These are phyloP conservation scores for Platanus orientalis DNA, from an alignment of 164 flowering plant species.

Conservation along the genomic window DNA sequence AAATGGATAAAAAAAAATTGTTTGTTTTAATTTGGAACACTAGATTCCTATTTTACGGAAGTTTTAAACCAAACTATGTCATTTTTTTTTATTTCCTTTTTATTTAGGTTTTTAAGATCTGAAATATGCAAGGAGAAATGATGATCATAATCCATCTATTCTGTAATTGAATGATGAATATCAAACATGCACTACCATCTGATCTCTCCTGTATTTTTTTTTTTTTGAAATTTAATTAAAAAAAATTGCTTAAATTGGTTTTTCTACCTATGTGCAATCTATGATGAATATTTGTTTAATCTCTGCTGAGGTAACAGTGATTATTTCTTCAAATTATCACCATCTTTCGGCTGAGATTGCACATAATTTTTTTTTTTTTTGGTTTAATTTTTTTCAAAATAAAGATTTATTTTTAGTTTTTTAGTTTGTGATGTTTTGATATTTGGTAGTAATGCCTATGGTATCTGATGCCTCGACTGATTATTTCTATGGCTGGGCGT, in stretches of 20 bases:
- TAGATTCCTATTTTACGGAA: too few species aligned
- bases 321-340: conserved; percentile 21
- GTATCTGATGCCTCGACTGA: conserved; percentile 18
- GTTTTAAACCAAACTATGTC: not conserved
- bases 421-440: too few species aligned
- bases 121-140: conserved; percentile 17
- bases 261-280: conserved; percentile 16
- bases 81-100: not conserved
- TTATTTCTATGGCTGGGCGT: conserved; percentile 4
- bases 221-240: not conserved
- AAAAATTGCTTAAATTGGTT: not conserved
- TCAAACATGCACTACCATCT: conserved; percentile 38
- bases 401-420: not conserved
- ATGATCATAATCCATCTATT: conserved; percentile 21
- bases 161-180: conserved; percentile 29
- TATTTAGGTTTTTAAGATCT: not conserved
- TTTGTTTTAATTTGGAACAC: too few species aligned
- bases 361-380: not conserved
- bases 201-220: conserved; percentile 18
- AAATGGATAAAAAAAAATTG: too few species aligned
- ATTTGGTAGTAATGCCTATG: conserved; percentile 1
- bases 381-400: too few species aligned
- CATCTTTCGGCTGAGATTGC: conserved; percentile 37
- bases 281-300: conserved; percentile 17
- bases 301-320: conserved; percentile 16